Base-by-base conservation (phyloP, 1,284 basidiomycete species). In the Marasmius sp. region DNA sequence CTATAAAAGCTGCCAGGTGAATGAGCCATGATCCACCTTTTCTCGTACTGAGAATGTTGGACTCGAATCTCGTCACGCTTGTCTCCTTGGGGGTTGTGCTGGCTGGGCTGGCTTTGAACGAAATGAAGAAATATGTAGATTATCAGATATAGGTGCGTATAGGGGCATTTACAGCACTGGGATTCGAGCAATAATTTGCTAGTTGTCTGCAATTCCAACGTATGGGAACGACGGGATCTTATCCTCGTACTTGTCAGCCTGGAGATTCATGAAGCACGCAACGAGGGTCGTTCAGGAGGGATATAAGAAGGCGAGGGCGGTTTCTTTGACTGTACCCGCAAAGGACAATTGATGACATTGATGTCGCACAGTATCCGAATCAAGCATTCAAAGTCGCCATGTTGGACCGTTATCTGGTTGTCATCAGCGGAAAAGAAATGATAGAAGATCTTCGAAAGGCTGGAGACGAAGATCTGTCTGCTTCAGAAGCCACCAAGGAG, bases 381-480 rank as follows among this genome's bases (percentile, higher is more conserved):
- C 53, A 47, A 60, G 58, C 62, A 2, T 79, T 76, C 71, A 76
- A 76, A 61, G 62, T 78, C 6, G 68, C 75, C 0, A 58, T 68
- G n/a, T 60, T 73, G 5, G 67, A 67, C 49, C 60, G 64, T 3
- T 79, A 74, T 76, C 58, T 69, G 2, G 65, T 78, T 33, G 62
- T 79, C 6, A 68, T 77, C 20, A 71, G 67, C n/a, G 72, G 69
- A 5, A 64, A 68, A 0, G 58, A 73, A 50, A 68, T 75, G 58
- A 68, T 76, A 3, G 74, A 78, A 2, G 77, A 79, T 50, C 61
- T 79, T 6, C 70, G 72, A 8, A 71, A 66, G 41, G 71, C 74
- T 0, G 68, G 68, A 2, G 76, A 77, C 27, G 70, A 76, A 9
- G 67, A 70, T 9, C 63, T 79, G 1, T 75, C 73, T 6, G 73